Evolutionary conservation across 129 eudicot species (phyloP), one percentile per base, ranked within the genome.

Genomic region (Flaveria brownii): DNA sequence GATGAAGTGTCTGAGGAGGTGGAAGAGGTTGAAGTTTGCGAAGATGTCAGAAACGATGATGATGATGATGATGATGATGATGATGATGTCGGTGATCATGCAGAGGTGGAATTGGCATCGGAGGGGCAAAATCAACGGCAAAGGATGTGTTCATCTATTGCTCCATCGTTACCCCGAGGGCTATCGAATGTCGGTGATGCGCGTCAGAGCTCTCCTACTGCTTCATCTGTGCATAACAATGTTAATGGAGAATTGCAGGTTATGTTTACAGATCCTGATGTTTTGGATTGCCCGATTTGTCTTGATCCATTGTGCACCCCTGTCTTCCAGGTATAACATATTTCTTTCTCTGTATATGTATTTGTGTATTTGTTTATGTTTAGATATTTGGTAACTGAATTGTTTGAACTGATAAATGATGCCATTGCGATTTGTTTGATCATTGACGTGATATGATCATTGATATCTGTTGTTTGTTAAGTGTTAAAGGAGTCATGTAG

Each of bases 231-330:
- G 26, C 9, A 1, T 57, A 16, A 30, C 23, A 64, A 64, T 6
- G 26, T n/a, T 0, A 64, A 7, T 16, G 70, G 47, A 64, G 47
- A 9, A 20, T 10, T 43, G 4, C 55, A 33, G 39, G 11, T 85
- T 42, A 72, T 74, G 47, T 61, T 90, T 14, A 68, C 85, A 3
- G 87, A 90, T 59, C 86, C 86, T 0, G 89, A 88, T 68, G 88
- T 88, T 9, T 41, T 90, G 65, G 96, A 84, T 52, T 88, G 97
- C 85, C 82, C 88, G 8, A 81, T 88, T 57, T 88, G 87, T 66
- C 59, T 81, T 41, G 81, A 82, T 36, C 80, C 85, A 20, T 76
- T 88, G 67, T 59, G 59, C 46, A 28, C 73, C 56, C 92, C 88
- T 41, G 91, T 91, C 30, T 84, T 80, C 71, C 89, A 91, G 97